Percentiles rank a stretch among this genome's conserved stretches.
Conservation (phyloP, 2,329 filamentous ascomycete species). For the Fusarium sp. region DNA sequence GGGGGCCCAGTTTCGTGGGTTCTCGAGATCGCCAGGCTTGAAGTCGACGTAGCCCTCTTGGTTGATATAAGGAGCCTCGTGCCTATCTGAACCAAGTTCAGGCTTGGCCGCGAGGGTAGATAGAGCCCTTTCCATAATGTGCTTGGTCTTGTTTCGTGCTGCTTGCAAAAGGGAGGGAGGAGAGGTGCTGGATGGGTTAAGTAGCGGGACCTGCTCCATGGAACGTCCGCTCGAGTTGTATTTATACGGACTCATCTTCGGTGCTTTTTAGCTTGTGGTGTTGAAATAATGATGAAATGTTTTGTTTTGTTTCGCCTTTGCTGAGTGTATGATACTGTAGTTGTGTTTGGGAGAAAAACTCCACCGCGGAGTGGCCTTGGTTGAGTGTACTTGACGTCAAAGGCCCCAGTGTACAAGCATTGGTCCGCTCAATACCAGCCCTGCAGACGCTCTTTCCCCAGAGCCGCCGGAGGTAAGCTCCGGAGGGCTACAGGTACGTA, state of each 20-base stretch:
- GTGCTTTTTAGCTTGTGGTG: not conserved
- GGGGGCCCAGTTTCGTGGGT: slow-evolving; percentile 60
- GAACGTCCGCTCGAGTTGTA: slow-evolving; percentile 1
- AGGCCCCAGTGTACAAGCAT: slow-evolving; percentile 10
- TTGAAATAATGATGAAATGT: slow-evolving; percentile 14
- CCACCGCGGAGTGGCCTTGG: slow-evolving; percentile 1
- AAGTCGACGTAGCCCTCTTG: slow-evolving; percentile 63
- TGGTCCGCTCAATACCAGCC: not conserved
- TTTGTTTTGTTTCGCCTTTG: not conserved
- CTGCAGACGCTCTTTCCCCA: slow-evolving; percentile 6
- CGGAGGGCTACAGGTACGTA: not conserved
- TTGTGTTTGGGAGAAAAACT: not conserved
- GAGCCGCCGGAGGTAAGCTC: slow-evolving; percentile 29
- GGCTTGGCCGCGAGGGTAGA: slow-evolving; percentile 20
- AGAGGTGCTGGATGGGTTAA: no score
- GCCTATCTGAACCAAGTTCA: not conserved
- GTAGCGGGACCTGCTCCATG: not conserved
- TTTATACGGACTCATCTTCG: slow-evolving; percentile 8
- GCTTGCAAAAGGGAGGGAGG: not conserved
- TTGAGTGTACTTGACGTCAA: slow-evolving; percentile 35
- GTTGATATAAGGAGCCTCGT: slow-evolving; percentile 57
- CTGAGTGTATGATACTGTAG: not conserved
- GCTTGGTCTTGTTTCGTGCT: not conserved
- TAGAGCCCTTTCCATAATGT: not conserved
- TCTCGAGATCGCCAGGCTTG: slow-evolving; percentile 60